Percentiles rank a stretch among this genome's conserved stretches.
Conservation (phyloP, 805 yeast genomes). For the Yarrowia porcina region DNA sequence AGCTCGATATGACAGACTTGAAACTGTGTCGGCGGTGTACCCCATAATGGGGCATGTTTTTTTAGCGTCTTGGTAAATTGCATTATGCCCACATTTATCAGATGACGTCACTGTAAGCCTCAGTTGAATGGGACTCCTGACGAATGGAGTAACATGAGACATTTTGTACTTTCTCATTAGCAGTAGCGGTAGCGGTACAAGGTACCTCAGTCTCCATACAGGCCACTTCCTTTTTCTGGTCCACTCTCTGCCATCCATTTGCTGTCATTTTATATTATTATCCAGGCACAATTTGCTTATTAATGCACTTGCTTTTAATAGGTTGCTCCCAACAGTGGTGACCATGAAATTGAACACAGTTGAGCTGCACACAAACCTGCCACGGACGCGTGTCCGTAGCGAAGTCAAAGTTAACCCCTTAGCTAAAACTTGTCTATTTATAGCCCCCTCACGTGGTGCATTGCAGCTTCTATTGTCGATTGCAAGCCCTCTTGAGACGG, state of each 20-base stretch:
- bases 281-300: not conserved
- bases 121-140: no score
- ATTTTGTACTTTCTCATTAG: no score
- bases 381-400: slow-evolving; percentile 19
- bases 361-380: slow-evolving; percentile 11
- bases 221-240: not conserved
- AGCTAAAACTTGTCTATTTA: slow-evolving; percentile 2
- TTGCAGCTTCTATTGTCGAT: slow-evolving; percentile 3
- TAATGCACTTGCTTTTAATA: not conserved
- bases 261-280: not conserved
- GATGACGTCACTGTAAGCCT: no score
- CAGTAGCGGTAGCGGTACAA: no score
- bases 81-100: not conserved
- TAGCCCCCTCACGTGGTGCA: slow-evolving; percentile 25
- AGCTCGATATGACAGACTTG: no score
- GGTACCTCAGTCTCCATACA: no score
- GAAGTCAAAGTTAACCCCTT: slow-evolving; percentile 17
- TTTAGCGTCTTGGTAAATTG: not conserved
- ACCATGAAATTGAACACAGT: not conserved
- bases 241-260: not conserved
- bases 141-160: no score
- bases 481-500: not conserved
- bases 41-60: no score
- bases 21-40: no score
- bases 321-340: slow-evolving; percentile 5